Evolutionary conservation across 768 basidiomycete species (phyloP), one percentile per base, ranked within the genome.

Genomic region (Neoboletus subvelutipes): DNA sequence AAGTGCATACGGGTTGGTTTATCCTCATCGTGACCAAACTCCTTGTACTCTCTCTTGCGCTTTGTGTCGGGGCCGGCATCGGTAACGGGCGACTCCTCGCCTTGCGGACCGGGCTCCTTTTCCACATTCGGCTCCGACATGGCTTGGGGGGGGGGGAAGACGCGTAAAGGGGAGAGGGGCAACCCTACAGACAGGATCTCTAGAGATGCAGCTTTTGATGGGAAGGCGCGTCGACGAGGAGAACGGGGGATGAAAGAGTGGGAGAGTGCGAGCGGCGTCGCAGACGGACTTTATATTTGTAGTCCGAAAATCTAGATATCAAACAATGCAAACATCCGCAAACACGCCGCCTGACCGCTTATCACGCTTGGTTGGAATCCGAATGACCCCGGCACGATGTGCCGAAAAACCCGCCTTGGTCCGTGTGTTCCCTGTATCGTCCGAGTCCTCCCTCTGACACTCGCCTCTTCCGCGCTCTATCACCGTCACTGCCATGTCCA

Each of bases 21-120:
- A 51, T 84, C 79, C 48, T 85, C 77, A 2, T 90, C 88, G 68
- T 92, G 86, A 56, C 82, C 83, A 56, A 92, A 89, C 42, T 92
- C 91, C 80, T 89, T 93, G 79, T 93, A 93, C 77, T 90, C 88
- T 76, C 90, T 81, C 78, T 90, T 88, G 71, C 75, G 86, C 74
- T 79, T 77, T 60, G 75, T 68, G 0, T 67, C 64, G 29, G 57
- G 5, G 17, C 59, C 64, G 29, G 53, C 67, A 31, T 67, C 68
- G 22, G 52, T 47, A 10, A 64, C 52, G 15, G 77, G 75, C 42
- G 78, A 74, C 46, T 80, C 77, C 52, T 81, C 77, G 68, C 79
- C 77, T 67, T 76, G 73, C 20, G 84, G 80, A 61, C 83, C 85
- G 40, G 85, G 83, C 78, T 83, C 86, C 80, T 88, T 87, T 77